Evolutionary conservation across 164 flowering plant species (phyloP).

Genomic region (Nymphaea colorata): DNA sequence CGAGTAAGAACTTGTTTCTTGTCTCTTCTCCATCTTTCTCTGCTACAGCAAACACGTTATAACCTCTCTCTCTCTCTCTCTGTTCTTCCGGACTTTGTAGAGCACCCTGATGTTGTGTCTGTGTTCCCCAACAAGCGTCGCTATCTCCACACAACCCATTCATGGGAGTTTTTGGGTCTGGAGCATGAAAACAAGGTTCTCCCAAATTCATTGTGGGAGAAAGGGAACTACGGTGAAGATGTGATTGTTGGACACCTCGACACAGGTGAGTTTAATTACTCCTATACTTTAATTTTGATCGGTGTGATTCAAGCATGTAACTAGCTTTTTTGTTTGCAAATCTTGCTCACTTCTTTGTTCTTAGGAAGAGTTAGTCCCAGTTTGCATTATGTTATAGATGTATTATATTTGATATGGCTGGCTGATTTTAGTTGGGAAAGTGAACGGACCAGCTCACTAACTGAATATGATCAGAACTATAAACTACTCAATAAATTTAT

Average conservation of each 20-base stretch:
- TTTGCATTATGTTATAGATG: neutral
- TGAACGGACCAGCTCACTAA: too few species aligned
- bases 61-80: neutral
- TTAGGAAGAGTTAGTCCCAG: neutral
- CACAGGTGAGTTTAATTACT: constrained; percentile 28
- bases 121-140: constrained; percentile 36
- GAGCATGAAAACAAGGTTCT: constrained; percentile 23
- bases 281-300: too few species aligned
- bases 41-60: neutral
- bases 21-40: neutral
- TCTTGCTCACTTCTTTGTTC: neutral
- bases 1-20: constrained; percentile 19
- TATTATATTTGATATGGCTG: too few species aligned
- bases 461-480: too few species aligned
- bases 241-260: constrained; percentile 62
- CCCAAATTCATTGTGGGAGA: constrained; percentile 35
- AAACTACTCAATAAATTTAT: too few species aligned
- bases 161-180: constrained; percentile 54
- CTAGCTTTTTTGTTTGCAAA: neutral
- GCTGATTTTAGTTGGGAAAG: too few species aligned
- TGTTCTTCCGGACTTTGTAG: constrained; percentile 17
- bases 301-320: too few species aligned
- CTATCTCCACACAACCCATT: constrained; percentile 49
- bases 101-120: constrained; percentile 51
- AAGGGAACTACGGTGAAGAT: constrained; percentile 63